Conservation (phyloP, 176 grass and related monocot species). For the Echinochloa phyllopogon region DNA sequence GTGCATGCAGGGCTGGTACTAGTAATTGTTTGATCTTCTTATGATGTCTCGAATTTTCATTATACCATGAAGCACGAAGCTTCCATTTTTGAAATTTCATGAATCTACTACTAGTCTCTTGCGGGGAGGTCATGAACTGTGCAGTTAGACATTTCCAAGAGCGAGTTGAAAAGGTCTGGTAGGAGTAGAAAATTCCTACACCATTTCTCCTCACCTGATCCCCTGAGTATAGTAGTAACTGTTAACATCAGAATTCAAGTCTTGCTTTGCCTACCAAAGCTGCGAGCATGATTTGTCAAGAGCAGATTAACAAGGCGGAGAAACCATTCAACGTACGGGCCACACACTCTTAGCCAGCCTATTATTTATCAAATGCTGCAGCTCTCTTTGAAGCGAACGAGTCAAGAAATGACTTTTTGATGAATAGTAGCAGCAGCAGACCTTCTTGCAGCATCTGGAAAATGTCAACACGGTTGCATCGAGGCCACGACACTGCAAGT, state of each 20-base stretch:
- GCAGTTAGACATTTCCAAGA: not conserved
- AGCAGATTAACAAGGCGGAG: not conserved
- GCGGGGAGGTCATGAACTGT: not conserved
- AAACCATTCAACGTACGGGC: not conserved
- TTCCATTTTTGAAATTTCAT: not conserved
- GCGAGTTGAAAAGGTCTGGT: not conserved
- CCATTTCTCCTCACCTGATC: not conserved
- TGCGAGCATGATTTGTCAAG: not conserved
- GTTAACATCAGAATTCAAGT: not conserved
- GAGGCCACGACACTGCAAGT: constrained; percentile 15
- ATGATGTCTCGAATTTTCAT: not conserved
- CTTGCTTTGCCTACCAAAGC: not conserved
- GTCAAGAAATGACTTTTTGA: constrained; percentile 33
- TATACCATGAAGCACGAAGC: not conserved
- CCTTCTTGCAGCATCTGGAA: not conserved
- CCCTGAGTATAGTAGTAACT: not conserved
- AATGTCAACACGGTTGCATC: constrained; percentile 60
- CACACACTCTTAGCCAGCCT: not conserved
- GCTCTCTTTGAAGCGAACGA: constrained; percentile 35
- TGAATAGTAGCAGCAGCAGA: not conserved
- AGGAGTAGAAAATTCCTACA: not conserved
- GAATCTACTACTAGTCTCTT: too few species aligned
- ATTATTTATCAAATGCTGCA: not conserved
- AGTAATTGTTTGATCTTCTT: not conserved
- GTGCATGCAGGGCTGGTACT: not conserved